Conservation (phyloP, 129 eudicot genomes). For the Helichrysum umbraculigerum region DNA sequence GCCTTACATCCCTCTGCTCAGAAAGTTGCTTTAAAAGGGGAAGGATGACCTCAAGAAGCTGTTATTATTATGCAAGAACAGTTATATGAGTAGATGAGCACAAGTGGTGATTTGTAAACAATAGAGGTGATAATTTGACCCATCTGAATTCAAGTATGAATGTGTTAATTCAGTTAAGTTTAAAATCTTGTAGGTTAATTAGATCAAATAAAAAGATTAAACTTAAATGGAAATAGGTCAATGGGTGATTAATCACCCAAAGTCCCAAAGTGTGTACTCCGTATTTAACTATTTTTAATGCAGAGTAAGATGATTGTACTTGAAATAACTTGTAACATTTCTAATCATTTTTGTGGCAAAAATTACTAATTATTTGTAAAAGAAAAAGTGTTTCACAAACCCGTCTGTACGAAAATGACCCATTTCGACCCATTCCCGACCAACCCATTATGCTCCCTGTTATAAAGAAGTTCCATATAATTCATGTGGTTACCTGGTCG, state of each 20-base stretch:
- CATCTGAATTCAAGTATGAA: background rate
- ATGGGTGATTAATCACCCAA: background rate
- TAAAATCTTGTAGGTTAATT: background rate
- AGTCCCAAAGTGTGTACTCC: background rate
- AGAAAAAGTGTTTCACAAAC: background rate
- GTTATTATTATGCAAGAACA: conserved; percentile 22
- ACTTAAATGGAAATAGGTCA: background rate
- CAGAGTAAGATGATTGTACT: background rate
- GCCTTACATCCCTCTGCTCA: conserved; percentile 79
- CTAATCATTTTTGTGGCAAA: background rate
- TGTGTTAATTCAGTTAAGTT: background rate
- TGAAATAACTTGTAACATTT: too few relatives aligned
- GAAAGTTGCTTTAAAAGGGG: conserved; percentile 93
- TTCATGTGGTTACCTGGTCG: conserved; percentile 56
- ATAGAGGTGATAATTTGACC: background rate
- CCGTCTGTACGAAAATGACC: background rate
- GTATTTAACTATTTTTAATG: background rate
- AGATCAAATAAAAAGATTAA: background rate
- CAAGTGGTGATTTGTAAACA: background rate
- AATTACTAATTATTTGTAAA: background rate
- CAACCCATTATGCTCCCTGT: background rate
- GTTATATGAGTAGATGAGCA: conserved; percentile 8
- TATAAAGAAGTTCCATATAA: background rate
- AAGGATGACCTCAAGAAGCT: conserved; percentile 92
- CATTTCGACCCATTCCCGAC: background rate